Evolutionary conservation across 2,329 filamentous ascomycete species (phyloP).

Genomic region (Teratosphaeria zuluensis): DNA sequence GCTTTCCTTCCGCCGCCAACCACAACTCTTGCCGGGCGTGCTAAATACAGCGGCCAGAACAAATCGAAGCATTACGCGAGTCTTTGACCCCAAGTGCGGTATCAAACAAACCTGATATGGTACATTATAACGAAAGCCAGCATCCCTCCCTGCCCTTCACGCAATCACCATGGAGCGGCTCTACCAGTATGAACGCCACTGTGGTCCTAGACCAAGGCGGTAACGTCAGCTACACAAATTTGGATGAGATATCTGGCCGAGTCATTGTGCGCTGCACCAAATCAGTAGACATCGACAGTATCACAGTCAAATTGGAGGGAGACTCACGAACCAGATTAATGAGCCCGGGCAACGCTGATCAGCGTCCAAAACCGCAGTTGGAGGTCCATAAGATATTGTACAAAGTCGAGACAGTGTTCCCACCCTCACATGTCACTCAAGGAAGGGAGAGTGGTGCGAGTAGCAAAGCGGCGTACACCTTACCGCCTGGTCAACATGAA

Average conservation of each 20-base stretch:
- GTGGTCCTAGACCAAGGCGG: constrained; percentile 25
- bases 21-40: background rate
- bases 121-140: constrained; percentile 2
- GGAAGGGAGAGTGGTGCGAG: constrained; percentile 9
- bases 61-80: background rate
- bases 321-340: constrained; percentile 61
- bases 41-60: background rate
- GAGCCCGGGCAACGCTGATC: constrained; percentile 37
- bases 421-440: constrained; percentile 40
- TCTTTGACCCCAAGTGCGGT: background rate
- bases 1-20: background rate
- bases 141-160: constrained; percentile 3
- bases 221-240: constrained; percentile 49
- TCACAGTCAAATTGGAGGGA: constrained; percentile 76
- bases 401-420: constrained; percentile 62
- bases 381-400: constrained; percentile 60
- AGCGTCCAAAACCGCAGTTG: constrained; percentile 36
- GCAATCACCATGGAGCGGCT: constrained; percentile 7
- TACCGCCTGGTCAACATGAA: constrained; percentile 61
- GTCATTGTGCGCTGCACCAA: constrained; percentile 36
- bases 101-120: background rate
- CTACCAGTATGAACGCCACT: constrained; percentile 16
- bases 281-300: constrained; percentile 39
- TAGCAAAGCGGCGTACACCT: constrained; percentile 41
- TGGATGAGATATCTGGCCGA: constrained; percentile 59